Conservation (phyloP, 2,329 filamentous ascomycete species). For the Trichoderma pleuroti region DNA sequence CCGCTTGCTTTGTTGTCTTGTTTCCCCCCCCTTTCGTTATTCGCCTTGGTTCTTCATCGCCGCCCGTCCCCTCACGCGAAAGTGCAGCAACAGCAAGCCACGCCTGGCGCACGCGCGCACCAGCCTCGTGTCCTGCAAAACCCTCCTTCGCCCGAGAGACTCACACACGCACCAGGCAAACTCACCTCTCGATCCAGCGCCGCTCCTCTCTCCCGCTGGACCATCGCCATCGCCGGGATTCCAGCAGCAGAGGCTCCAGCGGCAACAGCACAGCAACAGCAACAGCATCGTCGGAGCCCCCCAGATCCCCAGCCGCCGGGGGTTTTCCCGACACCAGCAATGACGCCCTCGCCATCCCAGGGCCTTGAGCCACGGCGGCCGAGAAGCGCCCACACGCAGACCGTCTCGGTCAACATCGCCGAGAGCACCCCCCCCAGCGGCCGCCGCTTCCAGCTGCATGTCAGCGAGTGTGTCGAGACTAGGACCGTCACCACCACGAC, state of each 20-base stretch:
- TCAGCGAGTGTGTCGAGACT: constrained; percentile 64
- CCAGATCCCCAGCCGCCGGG: constrained; percentile 18
- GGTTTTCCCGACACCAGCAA: constrained; percentile 25
- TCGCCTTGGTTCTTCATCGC: neutral
- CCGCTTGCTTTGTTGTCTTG: neutral
- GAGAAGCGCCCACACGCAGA: constrained; percentile 38
- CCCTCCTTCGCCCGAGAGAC: constrained; percentile 8
- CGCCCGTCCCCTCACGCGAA: neutral
- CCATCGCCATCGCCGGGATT: neutral
- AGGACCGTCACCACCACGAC: constrained; percentile 85
- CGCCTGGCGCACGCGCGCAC: constrained; percentile 19
- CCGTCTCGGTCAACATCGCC: constrained; percentile 47
- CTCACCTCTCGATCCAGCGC: neutral
- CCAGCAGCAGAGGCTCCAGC: neutral
- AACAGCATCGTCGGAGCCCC: neutral
- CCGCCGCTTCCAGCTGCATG: constrained; percentile 51
- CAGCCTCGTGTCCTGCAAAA: constrained; percentile 15
- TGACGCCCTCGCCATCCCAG: constrained; percentile 40
- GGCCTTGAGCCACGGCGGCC: constrained; percentile 36
- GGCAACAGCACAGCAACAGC: neutral
- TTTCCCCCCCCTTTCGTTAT: neutral
- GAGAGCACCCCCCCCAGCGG: constrained; percentile 37
- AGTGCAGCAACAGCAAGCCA: constrained; percentile 10
- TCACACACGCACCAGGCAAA: neutral
- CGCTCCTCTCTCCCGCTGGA: neutral